A percentile compares a stretch with the other conserved stretches of the same genome.
phyloP scores from a whole-genome alignment of 2,329 filamentous ascomycete species.

The Hypoxylon sp. region DNA sequence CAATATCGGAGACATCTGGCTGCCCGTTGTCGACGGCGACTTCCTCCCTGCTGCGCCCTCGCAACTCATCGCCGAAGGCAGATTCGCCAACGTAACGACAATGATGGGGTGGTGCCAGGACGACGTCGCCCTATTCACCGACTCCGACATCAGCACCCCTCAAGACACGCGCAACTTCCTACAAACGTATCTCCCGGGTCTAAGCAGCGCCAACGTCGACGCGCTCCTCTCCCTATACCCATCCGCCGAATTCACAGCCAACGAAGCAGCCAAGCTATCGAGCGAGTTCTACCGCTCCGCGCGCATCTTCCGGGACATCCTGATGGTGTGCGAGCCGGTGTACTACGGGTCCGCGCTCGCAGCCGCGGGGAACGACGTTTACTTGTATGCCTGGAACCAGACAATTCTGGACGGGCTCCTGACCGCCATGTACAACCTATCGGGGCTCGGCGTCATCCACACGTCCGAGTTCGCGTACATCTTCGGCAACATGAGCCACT shows the following conservation, averaged over 20 bases:
- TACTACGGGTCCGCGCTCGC: conserved; percentile 60
- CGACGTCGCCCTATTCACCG: conserved; percentile 62
- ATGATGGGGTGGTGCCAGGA: conserved; percentile 63
- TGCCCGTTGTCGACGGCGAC: conserved; percentile 65
- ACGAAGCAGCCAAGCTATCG: conserved; percentile 58
- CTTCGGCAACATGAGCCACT: conserved; percentile 63
- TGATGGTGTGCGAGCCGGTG: conserved; percentile 65
- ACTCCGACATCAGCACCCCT: conserved; percentile 57
- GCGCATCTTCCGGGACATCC: conserved; percentile 65
- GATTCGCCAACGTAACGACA: conserved; percentile 59
- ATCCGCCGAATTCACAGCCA: conserved; percentile 59
- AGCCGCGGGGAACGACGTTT: conserved; percentile 58
- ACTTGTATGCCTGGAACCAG: conserved; percentile 68
- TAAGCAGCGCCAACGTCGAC: conserved; percentile 56
- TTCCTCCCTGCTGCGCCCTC: conserved; percentile 64
- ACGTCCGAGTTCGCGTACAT: conserved; percentile 68
- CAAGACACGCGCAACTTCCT: conserved; percentile 60
- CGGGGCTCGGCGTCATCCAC: conserved; percentile 64
- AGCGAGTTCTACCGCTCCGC: conserved; percentile 66
- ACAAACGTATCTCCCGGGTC: conserved; percentile 56
- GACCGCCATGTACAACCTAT: conserved; percentile 50
- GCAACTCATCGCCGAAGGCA: conserved; percentile 57
- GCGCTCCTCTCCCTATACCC: conserved; percentile 67
- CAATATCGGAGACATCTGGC: conserved; percentile 68
- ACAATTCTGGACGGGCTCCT: conserved; percentile 65